Evolutionary conservation across 2,329 filamentous ascomycete genomes (phyloP).

Genomic region (Ramularia collo-cygni): DNA sequence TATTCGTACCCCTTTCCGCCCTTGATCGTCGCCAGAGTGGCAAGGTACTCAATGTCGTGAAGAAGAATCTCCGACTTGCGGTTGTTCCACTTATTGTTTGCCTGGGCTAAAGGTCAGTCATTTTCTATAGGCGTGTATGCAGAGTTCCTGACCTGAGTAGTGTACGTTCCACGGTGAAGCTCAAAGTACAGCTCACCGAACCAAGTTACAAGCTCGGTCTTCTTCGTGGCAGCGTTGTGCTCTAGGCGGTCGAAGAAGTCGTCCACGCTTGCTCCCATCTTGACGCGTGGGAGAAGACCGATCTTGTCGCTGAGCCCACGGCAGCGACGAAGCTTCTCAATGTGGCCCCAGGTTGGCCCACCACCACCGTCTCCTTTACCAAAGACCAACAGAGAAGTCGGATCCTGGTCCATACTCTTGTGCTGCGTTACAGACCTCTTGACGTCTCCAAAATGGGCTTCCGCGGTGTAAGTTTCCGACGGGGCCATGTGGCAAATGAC

Average conservation of each 20-base stretch:
- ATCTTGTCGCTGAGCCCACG: slow-evolving; percentile 85
- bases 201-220: slow-evolving; percentile 80
- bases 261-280: slow-evolving; percentile 84
- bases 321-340: slow-evolving; percentile 90
- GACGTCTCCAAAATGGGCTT: slow-evolving; percentile 91
- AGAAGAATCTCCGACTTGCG: slow-evolving; percentile 77
- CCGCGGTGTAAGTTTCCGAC: slow-evolving; percentile 88
- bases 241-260: slow-evolving; percentile 87
- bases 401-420: slow-evolving; percentile 91
- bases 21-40: slow-evolving; percentile 74
- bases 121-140: no score
- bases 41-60: slow-evolving; percentile 79
- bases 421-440: slow-evolving; percentile 84
- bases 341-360: slow-evolving; percentile 85
- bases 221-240: slow-evolving; percentile 58
- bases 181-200: slow-evolving; percentile 98
- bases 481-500: slow-evolving; percentile 98
- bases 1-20: slow-evolving; percentile 66
- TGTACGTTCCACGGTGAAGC: slow-evolving; percentile 93
- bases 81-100: slow-evolving; percentile 96
- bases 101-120: slow-evolving; percentile 45
- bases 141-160: slow-evolving; percentile 46
- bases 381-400: slow-evolving; percentile 84
- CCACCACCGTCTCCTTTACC: slow-evolving; percentile 96
- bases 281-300: slow-evolving; percentile 75